Base-by-base conservation (phyloP, 2,329 filamentous ascomycete genomes). In the Colletotrichum nymphaeae region DNA sequence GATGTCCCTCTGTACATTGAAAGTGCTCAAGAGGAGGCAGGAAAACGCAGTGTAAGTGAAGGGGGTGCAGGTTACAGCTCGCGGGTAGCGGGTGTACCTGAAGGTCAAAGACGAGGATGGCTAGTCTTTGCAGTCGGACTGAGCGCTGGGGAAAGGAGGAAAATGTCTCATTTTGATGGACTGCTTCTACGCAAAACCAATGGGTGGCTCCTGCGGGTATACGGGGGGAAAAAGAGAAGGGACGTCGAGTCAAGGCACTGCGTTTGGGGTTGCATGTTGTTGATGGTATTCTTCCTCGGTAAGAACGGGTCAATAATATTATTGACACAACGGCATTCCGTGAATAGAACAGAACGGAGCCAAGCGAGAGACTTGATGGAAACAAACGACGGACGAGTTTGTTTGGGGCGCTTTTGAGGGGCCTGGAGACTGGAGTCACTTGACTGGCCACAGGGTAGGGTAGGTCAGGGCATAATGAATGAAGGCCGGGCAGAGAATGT, bases 101-200 rank as follows among this genome's bases (percentile, higher is more conserved):
- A 64, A 63, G 37, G 8, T 53, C 30, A 42, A 49, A 53, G 65
- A 63, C 69, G 59, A 64, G 59, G 66, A 59, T 73, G 55, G 66
- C 70, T 57, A 32, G 70, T 46, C 70, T 37, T 63, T 32, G 52
- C 1, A 22, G 26, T 49, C 32, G 59, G 60, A 64, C 28, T 69
- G 65, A 68, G 69, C 65, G 65, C 69, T 72, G 65, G 59, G 66
- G 60, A 64, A 59, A 46, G 58, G 26, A 42, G 28, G 35, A 57
- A 73, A 73, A 55, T 73, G 70, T 73, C 70, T 73, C 66, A 73
- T 19, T 56, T 70, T 70, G 42, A 69, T 64, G 42, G 55, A 62
- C 46, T 7, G 42, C 60, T 59, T 60, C 55, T 12, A 35, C 53
- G 70, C 59, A 73, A 49, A 14, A 26, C 53, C 57, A 58, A 8